Conservation (phyloP, 805 yeast genomes). For the Ogataea wickerhamii region DNA sequence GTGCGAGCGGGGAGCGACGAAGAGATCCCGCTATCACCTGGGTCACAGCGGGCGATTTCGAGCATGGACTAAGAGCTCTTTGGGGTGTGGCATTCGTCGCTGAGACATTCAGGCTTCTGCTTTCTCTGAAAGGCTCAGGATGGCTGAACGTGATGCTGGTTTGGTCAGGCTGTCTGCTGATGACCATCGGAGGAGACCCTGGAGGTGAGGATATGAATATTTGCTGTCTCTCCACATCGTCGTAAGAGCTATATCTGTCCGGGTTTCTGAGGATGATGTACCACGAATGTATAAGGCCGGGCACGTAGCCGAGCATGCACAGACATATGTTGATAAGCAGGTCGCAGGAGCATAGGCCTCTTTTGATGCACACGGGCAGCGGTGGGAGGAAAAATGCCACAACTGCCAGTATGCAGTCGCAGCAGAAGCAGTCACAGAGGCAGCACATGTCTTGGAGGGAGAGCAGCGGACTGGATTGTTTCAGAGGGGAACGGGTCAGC, state of each 20-base stretch:
- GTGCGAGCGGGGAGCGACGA: background rate
- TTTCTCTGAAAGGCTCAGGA: constrained; percentile 32
- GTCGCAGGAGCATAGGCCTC: constrained; percentile 72
- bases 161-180: constrained; percentile 26
- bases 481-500: no score
- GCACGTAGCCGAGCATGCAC: constrained; percentile 61
- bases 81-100: constrained; percentile 8
- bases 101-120: constrained; percentile 1
- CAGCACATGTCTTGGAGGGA: no score
- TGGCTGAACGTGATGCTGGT: constrained; percentile 27
- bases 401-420: constrained; percentile 65
- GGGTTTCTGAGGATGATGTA: constrained; percentile 62
- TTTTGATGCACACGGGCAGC: constrained; percentile 67
- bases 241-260: constrained; percentile 13
- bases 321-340: constrained; percentile 60
- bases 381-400: constrained; percentile 76
- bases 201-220: constrained; percentile 26
- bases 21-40: constrained; percentile 1
- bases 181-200: constrained; percentile 16
- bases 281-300: constrained; percentile 67
- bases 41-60: constrained; percentile 11
- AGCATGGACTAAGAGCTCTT: constrained; percentile 25
- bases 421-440: constrained; percentile 33
- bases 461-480: no score
- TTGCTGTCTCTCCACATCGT: constrained; percentile 28